Evolutionary conservation across 768 basidiomycete genomes (phyloP).

Genomic region (Trametes cubensis): DNA sequence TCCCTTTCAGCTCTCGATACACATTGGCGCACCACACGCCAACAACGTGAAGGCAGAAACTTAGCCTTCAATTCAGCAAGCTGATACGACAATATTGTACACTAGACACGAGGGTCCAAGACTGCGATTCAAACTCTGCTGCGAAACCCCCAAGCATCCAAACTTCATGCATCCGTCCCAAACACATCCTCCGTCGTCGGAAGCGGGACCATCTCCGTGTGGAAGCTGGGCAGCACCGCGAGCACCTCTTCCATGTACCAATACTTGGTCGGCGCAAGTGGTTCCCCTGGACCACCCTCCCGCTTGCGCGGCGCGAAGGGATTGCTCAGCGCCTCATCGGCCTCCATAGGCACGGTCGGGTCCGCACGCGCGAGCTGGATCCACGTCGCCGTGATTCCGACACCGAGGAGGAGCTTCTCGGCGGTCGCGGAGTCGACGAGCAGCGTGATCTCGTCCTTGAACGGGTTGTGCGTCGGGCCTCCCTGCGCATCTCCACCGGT

Average conservation of each 20-base stretch:
- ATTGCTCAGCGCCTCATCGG: slow-evolving; percentile 1
- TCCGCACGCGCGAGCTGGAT: slow-evolving; percentile 60
- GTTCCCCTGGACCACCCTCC: slow-evolving; percentile 27
- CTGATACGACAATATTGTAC: too few relatives aligned
- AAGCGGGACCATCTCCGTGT: slow-evolving; percentile 35
- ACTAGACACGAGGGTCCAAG: too few relatives aligned
- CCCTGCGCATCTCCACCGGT: slow-evolving; percentile 6
- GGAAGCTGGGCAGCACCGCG: slow-evolving; percentile 57
- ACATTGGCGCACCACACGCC: too few relatives aligned
- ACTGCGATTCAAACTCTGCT: too few relatives aligned
- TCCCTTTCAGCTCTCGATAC: too few relatives aligned
- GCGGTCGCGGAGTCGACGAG: slow-evolving; percentile 52
- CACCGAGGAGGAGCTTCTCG: slow-evolving; percentile 49
- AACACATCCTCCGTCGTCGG: slow-evolving; percentile 22
- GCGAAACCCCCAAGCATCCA: not conserved
- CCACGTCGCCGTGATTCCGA: slow-evolving; percentile 69
- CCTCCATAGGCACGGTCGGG: slow-evolving; percentile 21
- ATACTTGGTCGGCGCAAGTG: slow-evolving; percentile 36
- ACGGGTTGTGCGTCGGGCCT: slow-evolving; percentile 48
- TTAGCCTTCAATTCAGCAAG: too few relatives aligned
- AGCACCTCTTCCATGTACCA: slow-evolving; percentile 67
- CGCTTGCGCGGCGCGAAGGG: slow-evolving; percentile 27
- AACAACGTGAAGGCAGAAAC: too few relatives aligned
- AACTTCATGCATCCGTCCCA: slow-evolving; percentile 1
- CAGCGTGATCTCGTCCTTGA: slow-evolving; percentile 60